Base-by-base conservation (phyloP, 805 yeast species). In the Barnettozyma salicaria region DNA sequence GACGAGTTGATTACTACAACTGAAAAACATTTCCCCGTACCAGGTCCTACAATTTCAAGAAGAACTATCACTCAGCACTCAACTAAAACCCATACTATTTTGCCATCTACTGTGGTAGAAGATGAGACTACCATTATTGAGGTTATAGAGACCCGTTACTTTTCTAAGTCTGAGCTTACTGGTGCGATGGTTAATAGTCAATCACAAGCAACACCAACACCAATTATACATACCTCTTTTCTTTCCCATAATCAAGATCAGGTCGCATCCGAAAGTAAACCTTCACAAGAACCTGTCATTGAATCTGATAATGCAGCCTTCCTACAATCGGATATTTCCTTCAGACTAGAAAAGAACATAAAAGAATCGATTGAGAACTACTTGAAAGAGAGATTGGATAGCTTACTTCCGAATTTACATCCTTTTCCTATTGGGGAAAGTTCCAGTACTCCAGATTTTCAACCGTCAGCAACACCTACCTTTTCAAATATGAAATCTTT, bases 301-400 rank as follows among this genome's bases (percentile, higher is more conserved):
- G 19, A 20, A 5, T n/a, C n/a, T n/a, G n/a, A n/a, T n/a, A n/a
- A n/a, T n/a, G n/a, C n/a, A n/a, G n/a, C n/a, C n/a, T n/a, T n/a
- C n/a, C n/a, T n/a, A n/a, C n/a, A n/a, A n/a, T n/a, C n/a, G n/a
- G n/a, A n/a, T n/a, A n/a, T n/a, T n/a, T n/a, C n/a, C n/a, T n/a
- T n/a, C n/a, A n/a, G n/a, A n/a, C 34, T 35, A 8, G 40, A 36
- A 21, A 19, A 40, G 8, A 25, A 21, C 6, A 24, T 40, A 7
- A 40, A 32, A 26, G 25, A 32, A 1, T 32, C 32, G 2, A 28
- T 35, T 14, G 43, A 40, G 18, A 24, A 30, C 6, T 40, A 40
- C 10, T 32, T 40, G 25, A 36, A 32, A 26, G 29, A 35, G 26
- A 28, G 37, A 17, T 18, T 40, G 9, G 43, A 31, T 10, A 24